Conservation (phyloP, 2,329 filamentous ascomycete genomes). For the Lojkania enalia region DNA sequence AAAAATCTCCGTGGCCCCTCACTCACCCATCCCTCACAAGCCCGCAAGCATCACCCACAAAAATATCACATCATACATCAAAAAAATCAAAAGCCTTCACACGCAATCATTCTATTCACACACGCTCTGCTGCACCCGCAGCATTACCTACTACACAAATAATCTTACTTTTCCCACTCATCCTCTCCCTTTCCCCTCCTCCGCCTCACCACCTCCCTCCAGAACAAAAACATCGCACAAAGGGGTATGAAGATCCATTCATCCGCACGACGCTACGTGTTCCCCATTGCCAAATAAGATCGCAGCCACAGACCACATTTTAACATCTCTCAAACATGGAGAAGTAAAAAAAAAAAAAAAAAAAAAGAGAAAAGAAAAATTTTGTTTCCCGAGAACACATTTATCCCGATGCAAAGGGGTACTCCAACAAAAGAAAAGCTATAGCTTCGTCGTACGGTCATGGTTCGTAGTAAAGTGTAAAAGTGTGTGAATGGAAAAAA, state of each 20-base stretch:
- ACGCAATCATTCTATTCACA: no score
- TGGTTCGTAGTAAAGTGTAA: constrained; percentile 6
- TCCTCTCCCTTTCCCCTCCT: constrained; percentile 9
- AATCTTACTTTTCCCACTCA: constrained; percentile 3
- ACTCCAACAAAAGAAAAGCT: no score
- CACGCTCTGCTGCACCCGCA: constrained; percentile 13
- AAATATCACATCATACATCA: no score
- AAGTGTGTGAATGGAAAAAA: constrained; percentile 10
- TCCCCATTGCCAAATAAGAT: neutral
- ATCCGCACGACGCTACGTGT: neutral
- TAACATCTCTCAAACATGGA: neutral
- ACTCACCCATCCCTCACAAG: no score
- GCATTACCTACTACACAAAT: constrained; percentile 38
- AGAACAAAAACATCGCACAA: constrained; percentile 2
- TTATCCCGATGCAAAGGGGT: no score
- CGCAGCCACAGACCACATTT: neutral
- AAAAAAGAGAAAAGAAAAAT: neutral
- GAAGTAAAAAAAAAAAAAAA: constrained; percentile 1
- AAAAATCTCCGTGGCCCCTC: no score
- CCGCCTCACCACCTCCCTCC: constrained; percentile 1
- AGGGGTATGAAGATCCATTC: neutral
- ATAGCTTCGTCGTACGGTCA: constrained; percentile 26
- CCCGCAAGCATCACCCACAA: no score
- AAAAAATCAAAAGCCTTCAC: no score
- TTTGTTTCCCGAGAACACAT: no score